Evolutionary conservation across 306 rosid species (phyloP).

Genomic region (Macrotyloma uniflorum): DNA sequence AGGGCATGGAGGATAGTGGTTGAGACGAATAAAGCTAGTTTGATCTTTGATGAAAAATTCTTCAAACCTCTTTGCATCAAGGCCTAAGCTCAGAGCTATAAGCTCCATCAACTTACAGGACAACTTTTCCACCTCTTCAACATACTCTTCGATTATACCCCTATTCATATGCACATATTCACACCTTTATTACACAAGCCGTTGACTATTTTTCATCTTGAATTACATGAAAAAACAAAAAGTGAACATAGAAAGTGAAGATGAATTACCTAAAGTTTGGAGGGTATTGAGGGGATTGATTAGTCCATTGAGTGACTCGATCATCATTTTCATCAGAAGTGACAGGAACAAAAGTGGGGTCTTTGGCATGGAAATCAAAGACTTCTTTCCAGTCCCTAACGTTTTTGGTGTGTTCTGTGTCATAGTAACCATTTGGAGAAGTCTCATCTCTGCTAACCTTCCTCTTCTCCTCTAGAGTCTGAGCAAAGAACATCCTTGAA

Average conservation of each 20-base stretch:
- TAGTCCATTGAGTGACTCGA: neutral
- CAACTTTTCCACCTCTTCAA: slow-evolving; percentile 53
- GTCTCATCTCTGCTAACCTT: neutral
- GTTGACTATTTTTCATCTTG: neutral
- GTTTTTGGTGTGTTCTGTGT: too few species aligned
- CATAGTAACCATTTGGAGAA: too few species aligned
- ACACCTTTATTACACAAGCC: neutral
- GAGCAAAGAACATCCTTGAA: slow-evolving; percentile 57
- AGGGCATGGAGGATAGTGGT: slow-evolving; percentile 74
- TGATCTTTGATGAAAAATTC: slow-evolving; percentile 56
- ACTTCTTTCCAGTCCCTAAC: slow-evolving; percentile 42
- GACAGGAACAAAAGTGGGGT: neutral
- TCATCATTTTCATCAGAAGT: slow-evolving; percentile 27
- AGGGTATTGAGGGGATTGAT: neutral
- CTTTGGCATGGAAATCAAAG: slow-evolving; percentile 38
- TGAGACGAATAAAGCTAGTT: slow-evolving; percentile 51
- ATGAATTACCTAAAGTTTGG: neutral
- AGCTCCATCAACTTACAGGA: slow-evolving; percentile 58
- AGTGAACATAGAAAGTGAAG: neutral
- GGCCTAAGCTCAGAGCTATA: slow-evolving; percentile 62
- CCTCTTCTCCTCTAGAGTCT: slow-evolving; percentile 61
- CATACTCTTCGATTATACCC: slow-evolving; percentile 52
- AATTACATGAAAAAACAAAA: neutral
- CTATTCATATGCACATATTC: slow-evolving; percentile 26
- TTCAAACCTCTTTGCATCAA: slow-evolving; percentile 51